Percentiles rank a stretch among this genome's conserved stretches.
Conservation (phyloP, 805 yeast genomes). For the Saccharomycopsis guyanensis region DNA sequence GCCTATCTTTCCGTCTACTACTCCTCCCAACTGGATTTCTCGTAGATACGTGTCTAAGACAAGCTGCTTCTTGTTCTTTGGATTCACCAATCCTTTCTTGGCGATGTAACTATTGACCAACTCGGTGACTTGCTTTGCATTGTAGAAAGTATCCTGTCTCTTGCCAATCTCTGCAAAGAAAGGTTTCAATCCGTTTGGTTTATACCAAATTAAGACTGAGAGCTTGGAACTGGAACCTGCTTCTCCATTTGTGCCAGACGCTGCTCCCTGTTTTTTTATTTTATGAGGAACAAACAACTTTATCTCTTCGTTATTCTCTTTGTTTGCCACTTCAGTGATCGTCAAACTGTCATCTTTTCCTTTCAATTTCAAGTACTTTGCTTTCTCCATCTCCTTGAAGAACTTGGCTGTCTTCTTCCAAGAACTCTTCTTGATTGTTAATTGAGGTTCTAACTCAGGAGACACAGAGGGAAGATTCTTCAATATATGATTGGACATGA, state of each 20-base stretch:
- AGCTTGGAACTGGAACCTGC: slow-evolving; percentile 20
- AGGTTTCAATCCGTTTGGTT: slow-evolving; percentile 45
- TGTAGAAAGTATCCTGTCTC: slow-evolving; percentile 37
- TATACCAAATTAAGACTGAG: slow-evolving; percentile 38
- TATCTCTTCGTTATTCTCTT: slow-evolving; percentile 38
- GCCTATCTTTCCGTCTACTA: neutral
- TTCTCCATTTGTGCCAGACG: slow-evolving; percentile 7
- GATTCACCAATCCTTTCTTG: slow-evolving; percentile 41
- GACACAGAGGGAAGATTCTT: slow-evolving; percentile 63
- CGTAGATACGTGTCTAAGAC: slow-evolving; percentile 39
- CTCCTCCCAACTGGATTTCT: neutral
- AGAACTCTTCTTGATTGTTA: slow-evolving; percentile 68
- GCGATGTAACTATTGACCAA: slow-evolving; percentile 51
- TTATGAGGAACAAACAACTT: slow-evolving; percentile 61
- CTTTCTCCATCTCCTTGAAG: slow-evolving; percentile 79
- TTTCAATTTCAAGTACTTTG: slow-evolving; percentile 56
- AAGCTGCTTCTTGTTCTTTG: slow-evolving; percentile 46
- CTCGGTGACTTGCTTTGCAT: slow-evolving; percentile 45
- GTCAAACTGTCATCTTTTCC: slow-evolving; percentile 82
- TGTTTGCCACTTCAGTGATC: slow-evolving; percentile 43
- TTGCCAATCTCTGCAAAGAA: slow-evolving; percentile 39
- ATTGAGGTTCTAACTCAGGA: slow-evolving; percentile 27
- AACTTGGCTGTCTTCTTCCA: slow-evolving; percentile 89
- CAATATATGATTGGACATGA: slow-evolving; percentile 63
- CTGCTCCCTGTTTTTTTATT: slow-evolving; percentile 25